Evolutionary conservation across 1,139 yeast species (phyloP), one percentile per base, ranked within the genome.

Genomic region (Saccharomyces hybrid): DNA sequence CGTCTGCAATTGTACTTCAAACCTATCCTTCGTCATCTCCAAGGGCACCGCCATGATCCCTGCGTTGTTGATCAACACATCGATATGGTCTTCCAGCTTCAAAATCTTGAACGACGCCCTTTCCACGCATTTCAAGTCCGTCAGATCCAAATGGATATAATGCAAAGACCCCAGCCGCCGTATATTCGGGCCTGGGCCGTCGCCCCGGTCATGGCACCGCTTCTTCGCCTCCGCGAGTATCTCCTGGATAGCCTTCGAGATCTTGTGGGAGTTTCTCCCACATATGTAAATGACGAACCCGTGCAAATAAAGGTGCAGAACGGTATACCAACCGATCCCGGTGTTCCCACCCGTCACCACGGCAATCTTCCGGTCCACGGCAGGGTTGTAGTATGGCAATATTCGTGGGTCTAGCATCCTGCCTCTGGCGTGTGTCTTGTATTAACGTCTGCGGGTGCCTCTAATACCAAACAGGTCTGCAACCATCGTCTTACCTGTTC

Each of bases 31-130:
- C 0, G 96, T 86, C 29, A 74, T 61, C 14, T 79, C 75, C 65
- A 75, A 81, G 0, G 95, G 95, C 12, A 84, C 73, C 2, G 87
- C 95, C 83, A 87, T 84, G 2, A 86, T 83, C 1, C 95, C 95
- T 0, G 96, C 95, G 67, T 88, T 89, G 63, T 88, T 82, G 41
- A 89, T 76, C 48, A 89, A 75, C 27, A 88, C 68, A 67, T 88
- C 83, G 19, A 89, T 69, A 34, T 73, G 70, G 5, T 72, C 64
- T 63, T 88, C 96, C 53, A 71, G 61, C 9, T 71, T 65, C 51
- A 71, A 72, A 59, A 88, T 78, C 32, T 73, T 73, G 9, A 71
- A 67, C 4, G 81, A 84, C 0, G 90, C 88, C 28, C 66, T 66
- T 32, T 79, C 76, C 2, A 88, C 88, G 29, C 84, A 77, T 21